phyloP scores from a whole-genome alignment of 129 eudicot genomes.

The Pittosporum tobira region DNA sequence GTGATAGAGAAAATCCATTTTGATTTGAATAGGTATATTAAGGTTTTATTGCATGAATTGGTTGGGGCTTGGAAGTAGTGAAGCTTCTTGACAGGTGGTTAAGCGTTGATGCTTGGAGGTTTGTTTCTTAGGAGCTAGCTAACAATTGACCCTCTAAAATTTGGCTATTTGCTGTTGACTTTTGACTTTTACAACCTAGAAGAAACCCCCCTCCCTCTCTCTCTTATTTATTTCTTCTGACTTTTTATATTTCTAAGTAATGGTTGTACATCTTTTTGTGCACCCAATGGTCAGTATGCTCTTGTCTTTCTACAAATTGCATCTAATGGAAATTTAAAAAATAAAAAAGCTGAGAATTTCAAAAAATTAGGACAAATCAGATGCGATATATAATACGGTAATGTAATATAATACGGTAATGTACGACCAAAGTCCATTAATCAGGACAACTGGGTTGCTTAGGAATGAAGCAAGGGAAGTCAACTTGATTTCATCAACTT shows the following conservation, averaged over 20 bases:
- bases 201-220: neutral
- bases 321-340: too few species aligned
- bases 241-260: too few species aligned
- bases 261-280: too few species aligned
- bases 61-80: neutral
- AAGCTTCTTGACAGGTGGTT: conserved; percentile 1
- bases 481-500: neutral
- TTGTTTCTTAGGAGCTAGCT: neutral
- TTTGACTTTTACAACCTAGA: conserved; percentile 8
- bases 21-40: neutral
- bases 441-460: neutral
- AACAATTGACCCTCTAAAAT: neutral
- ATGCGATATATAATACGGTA: neutral
- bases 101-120: neutral
- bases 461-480: neutral
- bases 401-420: neutral
- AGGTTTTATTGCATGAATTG: neutral
- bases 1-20: neutral
- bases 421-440: neutral
- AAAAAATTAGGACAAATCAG: neutral
- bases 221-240: neutral
- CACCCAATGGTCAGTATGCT: too few species aligned
- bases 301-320: too few species aligned
- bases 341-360: neutral
- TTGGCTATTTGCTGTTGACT: neutral